Percentiles rank a stretch among this genome's conserved stretches.
Conservation (phyloP, 352 stramenopile species). For the Globisporangium paddicum region DNA sequence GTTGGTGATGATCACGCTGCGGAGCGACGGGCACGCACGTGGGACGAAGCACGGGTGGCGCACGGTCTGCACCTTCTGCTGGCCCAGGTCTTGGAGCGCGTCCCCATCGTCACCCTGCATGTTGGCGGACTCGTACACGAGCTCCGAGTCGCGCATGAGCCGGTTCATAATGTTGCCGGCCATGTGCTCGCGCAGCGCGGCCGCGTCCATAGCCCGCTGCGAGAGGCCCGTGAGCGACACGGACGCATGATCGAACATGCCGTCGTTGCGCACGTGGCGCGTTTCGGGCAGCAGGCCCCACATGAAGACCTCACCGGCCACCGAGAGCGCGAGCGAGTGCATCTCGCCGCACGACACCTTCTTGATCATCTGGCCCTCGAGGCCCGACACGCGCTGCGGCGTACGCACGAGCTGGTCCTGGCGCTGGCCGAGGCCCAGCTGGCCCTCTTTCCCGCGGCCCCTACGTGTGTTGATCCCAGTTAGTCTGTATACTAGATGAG, state of each 20-base stretch:
- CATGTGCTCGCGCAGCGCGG: slow-evolving; percentile 24
- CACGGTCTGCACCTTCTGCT: slow-evolving; percentile 54
- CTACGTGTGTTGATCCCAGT: slow-evolving; percentile 12
- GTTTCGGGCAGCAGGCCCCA: slow-evolving; percentile 65
- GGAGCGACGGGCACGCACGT: slow-evolving; percentile 31
- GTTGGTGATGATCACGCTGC: slow-evolving; percentile 38
- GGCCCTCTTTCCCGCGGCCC: slow-evolving; percentile 63
- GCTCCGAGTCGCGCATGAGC: slow-evolving; percentile 60
- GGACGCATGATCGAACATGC: slow-evolving; percentile 44
- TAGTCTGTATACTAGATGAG: background rate
- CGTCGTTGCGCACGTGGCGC: slow-evolving; percentile 35
- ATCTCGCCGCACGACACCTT: slow-evolving; percentile 75
- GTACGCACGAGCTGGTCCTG: slow-evolving; percentile 28
- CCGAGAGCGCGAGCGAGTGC: slow-evolving; percentile 60
- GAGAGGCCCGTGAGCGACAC: slow-evolving; percentile 55
- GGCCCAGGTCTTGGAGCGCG: slow-evolving; percentile 18
- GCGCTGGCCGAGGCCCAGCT: slow-evolving; percentile 44
- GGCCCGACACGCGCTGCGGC: slow-evolving; percentile 38
- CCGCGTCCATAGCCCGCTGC: slow-evolving; percentile 19
- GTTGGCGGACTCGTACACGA: slow-evolving; percentile 48
- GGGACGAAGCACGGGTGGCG: slow-evolving; percentile 48
- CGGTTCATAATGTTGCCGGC: slow-evolving; percentile 52
- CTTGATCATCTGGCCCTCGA: slow-evolving; percentile 59
- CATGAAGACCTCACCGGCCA: slow-evolving; percentile 66
- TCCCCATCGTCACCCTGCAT: slow-evolving; percentile 23